Base-by-base conservation (phyloP, 306 rosid species). In the Mucuna pruriens region DNA sequence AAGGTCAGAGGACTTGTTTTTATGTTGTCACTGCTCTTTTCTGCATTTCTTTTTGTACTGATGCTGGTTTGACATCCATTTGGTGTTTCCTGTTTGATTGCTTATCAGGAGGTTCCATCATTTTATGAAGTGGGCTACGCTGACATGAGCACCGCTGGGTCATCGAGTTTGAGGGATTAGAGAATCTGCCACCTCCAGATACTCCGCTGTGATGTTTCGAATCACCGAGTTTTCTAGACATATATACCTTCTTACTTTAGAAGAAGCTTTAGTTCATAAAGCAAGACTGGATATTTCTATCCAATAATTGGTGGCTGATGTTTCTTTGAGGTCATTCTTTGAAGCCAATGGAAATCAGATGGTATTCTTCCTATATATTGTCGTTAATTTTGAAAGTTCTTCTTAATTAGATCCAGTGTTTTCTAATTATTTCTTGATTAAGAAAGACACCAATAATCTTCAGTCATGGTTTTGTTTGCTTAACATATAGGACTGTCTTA, bases 291-390 rank as follows among this genome's bases (percentile, higher is more conserved):
- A 90, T 95, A 88, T 95, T 95, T 95, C 83, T 89, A 42, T 84
- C 97, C 99, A 63, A 61, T 95, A 71, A 87, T 95, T 77, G 99
- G 31, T 95, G 99, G 99, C 98, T 97, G 48, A 95, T 95, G 99
- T 91, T 88, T 85, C 77, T 95, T 81, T 62, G 93, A 81, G 98
- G 99, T 73, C 76, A 89, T 95, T 82, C 99, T 75, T 77, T 95
- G 86, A 93, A 86, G 89, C 98, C 98, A 81, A 86, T 89, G 93
- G 99, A 87, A 95, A 98, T 89, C 97, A 95, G 82, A 65, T 95
- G 98, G 99, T 95, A 95, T 70, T 39, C 88, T 81, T 57, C 38
- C 54, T 36, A 61, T 45, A 16, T 52, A 64, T 61, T 69, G 78
- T 6, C 7, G 51, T 20, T 81, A 58, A 58, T 46, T 83, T 68